Evolutionary conservation across 352 stramenopile species (phyloP).

Genomic region (Phytophthora sp.): DNA sequence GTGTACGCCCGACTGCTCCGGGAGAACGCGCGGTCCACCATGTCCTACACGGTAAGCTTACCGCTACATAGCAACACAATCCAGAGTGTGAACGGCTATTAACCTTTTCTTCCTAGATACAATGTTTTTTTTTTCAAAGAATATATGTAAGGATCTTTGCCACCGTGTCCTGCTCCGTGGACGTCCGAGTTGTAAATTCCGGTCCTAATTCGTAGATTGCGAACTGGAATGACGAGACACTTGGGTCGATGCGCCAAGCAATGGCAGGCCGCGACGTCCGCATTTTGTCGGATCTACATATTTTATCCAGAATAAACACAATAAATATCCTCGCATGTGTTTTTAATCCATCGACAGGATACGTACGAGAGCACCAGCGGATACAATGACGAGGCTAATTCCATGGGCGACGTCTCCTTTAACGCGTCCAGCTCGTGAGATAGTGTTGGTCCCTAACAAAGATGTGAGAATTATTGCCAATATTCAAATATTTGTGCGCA

Average conservation of each 20-base stretch:
- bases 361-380: conserved; percentile 56
- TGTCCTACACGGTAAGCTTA: conserved; percentile 29
- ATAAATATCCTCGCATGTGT: background rate
- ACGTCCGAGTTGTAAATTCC: conserved; percentile 28
- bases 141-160: conserved; percentile 37
- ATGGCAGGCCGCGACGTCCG: conserved; percentile 56
- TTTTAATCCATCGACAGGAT: background rate
- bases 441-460: conserved; percentile 39
- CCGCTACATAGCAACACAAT: conserved; percentile 10
- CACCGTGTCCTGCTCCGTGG: conserved; percentile 29
- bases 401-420: conserved; percentile 24
- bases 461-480: background rate
- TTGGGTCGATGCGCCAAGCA: conserved; percentile 34
- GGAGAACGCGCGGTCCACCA: conserved; percentile 30
- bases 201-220: conserved; percentile 33
- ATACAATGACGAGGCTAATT: conserved; percentile 44
- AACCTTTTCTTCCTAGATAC: too few relatives aligned
- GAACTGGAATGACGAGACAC: conserved; percentile 32
- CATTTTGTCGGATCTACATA: conserved; percentile 52
- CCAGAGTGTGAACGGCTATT: conserved; percentile 12
- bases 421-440: conserved; percentile 34
- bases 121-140: conserved; percentile 28
- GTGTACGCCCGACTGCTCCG: conserved; percentile 29
- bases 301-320: background rate
- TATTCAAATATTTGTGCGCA: too few relatives aligned